Base-by-base conservation (phyloP, 495 filamentous ascomycete genomes). In the Glutinoglossum americanum region DNA sequence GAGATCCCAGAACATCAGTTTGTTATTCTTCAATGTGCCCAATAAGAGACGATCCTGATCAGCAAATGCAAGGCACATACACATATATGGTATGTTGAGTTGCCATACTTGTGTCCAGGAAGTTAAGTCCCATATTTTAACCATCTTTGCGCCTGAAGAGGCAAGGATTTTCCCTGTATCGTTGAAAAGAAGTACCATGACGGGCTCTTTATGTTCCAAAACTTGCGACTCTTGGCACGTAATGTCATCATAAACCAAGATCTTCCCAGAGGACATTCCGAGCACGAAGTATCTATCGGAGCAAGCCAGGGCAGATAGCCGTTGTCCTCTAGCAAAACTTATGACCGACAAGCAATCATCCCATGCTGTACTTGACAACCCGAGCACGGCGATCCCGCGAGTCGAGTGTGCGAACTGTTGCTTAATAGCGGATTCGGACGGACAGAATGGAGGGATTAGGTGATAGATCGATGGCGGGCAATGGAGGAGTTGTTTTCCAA, bases 361-460 rank as follows among this genome's bases (percentile, higher is more conserved):
- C 66, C 67, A 67, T 3, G 48, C 39, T 4, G 19, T 27, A 0
- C 53, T 44, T n/a, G 59, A 56, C n/a, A 65, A n/a, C 0, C 67
- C 67, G 0, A 59, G 47, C 11, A 69, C 58, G 19, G 39, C 35
- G 45, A 69, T 53, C 0, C 57, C 60, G 8, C 64, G 66, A 0
- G 37, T 37, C 3, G 61, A 47, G 13, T 21, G 37, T 1, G 37
- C 56, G 33, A 65, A 66, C 26, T 62, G 57, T 26, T 61, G 63
- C 23, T 58, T 58, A 13, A 60, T 51, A 0, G 60, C 60, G 13
- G 61, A 63, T 11, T 65, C 63, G 0, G 59, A 32, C 11, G 67
- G 66, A 48, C 67, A 67, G 44, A 69, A 65, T 7, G 63, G 59
- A 10, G 66, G 64, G 17, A 69, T 64, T 0, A 58, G 62, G n/a